Evolutionary conservation across 495 filamentous ascomycete genomes (phyloP).

Genomic region (Tuber calosporum): DNA sequence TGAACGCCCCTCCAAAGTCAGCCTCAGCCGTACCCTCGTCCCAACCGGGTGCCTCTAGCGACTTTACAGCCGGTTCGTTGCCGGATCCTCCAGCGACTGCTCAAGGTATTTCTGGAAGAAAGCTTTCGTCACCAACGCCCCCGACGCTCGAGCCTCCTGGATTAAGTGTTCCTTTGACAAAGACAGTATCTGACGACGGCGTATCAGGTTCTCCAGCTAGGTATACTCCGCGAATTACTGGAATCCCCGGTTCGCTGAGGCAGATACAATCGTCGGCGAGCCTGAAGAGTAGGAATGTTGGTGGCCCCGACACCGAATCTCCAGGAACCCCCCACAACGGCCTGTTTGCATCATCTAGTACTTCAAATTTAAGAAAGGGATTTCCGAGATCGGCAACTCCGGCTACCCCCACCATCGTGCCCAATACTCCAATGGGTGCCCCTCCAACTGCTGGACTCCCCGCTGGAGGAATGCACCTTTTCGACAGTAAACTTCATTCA

Average conservation of each 20-base stretch:
- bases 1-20: conserved; percentile 30
- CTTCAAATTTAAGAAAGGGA: conserved; percentile 40
- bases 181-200: conserved; percentile 29
- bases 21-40: conserved; percentile 33
- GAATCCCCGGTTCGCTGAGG: conserved; percentile 53
- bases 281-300: conserved; percentile 60
- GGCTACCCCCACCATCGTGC: conserved; percentile 49
- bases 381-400: conserved; percentile 57
- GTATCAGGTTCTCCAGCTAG: conserved; percentile 45
- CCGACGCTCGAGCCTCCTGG: conserved; percentile 23
- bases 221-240: conserved; percentile 49
- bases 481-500: conserved; percentile 76
- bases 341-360: conserved; percentile 55
- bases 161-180: conserved; percentile 21
- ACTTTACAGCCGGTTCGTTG: conserved; percentile 15
- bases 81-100: conserved; percentile 31
- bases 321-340: conserved; percentile 66
- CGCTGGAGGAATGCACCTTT: conserved; percentile 67
- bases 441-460: conserved; percentile 46
- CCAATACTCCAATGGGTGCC: conserved; percentile 43
- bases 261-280: conserved; percentile 77
- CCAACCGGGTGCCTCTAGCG: conserved; percentile 29
- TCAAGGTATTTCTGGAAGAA: conserved; percentile 29
- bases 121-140: conserved; percentile 37
- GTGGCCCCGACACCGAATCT: conserved; percentile 54